phyloP scores from a whole-genome alignment of 176 grass and related monocot genomes.

The Puccinellia tenuiflora region DNA sequence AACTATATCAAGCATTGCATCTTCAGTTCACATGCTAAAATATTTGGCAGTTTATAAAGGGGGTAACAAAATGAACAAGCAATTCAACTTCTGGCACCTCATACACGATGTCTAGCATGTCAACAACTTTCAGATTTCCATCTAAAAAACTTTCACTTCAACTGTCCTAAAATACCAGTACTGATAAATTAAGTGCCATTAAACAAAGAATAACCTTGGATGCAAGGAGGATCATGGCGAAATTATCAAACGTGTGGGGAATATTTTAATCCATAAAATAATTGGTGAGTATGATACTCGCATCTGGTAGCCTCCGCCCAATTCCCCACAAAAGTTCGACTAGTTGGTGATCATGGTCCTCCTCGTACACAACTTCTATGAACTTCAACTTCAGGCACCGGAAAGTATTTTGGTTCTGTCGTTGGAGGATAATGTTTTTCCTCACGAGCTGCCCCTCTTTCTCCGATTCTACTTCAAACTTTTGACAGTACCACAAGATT shows the following conservation, averaged over 20 bases:
- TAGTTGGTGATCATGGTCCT: constrained; percentile 9
- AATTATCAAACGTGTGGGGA: not conserved
- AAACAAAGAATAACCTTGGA: not conserved
- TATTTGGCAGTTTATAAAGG: not conserved
- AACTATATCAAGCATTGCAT: not conserved
- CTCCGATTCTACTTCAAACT: not conserved
- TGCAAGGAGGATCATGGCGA: not conserved
- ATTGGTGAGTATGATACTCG: constrained; percentile 3
- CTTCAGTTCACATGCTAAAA: not conserved
- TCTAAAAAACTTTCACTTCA: not conserved
- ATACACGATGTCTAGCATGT: not conserved
- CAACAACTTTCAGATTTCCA: not conserved
- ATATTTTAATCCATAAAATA: not conserved
- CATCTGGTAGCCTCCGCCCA: constrained; percentile 11
- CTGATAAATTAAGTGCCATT: not conserved
- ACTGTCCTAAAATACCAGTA: not conserved
- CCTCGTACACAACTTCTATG: not conserved
- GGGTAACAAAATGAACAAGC: not conserved
- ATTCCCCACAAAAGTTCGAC: constrained; percentile 2
- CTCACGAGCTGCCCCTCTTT: not conserved
- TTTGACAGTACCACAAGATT: not conserved
- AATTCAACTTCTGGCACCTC: not conserved
- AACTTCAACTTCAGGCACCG: constrained; percentile 4
- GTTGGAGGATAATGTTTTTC: not conserved
- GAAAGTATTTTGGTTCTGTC: not conserved